Evolutionary conservation across 352 stramenopile species (phyloP).

Genomic region (Globisporangium iwayamae): DNA sequence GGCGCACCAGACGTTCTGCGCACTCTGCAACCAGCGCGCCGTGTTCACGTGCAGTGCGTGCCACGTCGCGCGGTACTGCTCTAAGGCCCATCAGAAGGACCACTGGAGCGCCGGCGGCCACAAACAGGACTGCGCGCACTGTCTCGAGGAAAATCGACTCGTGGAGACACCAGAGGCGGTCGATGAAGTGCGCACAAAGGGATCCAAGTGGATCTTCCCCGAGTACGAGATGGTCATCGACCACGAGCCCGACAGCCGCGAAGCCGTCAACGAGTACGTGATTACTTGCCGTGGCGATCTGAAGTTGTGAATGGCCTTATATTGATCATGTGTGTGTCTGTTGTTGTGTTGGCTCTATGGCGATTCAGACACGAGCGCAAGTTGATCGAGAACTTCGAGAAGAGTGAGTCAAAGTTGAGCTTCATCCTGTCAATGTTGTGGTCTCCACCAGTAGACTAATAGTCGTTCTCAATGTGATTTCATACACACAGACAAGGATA

Average conservation of each 20-base stretch:
- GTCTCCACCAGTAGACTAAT: not conserved
- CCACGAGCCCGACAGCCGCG: slow-evolving; percentile 54
- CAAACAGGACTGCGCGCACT: slow-evolving; percentile 58
- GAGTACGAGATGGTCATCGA: slow-evolving; percentile 79
- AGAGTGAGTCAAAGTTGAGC: slow-evolving; percentile 30
- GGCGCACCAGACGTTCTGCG: slow-evolving; percentile 29
- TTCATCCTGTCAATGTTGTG: not conserved
- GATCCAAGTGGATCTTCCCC: slow-evolving; percentile 76
- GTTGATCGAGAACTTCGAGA: slow-evolving; percentile 68
- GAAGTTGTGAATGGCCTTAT: not conserved
- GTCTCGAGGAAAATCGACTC: slow-evolving; percentile 21
- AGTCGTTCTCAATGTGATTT: not conserved
- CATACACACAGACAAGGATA: slow-evolving; percentile 17
- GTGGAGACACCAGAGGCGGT: slow-evolving; percentile 34
- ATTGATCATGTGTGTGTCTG: not conserved
- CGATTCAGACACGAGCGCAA: slow-evolving; percentile 49
- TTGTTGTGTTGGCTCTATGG: not conserved
- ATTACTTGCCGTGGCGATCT: too few species aligned
- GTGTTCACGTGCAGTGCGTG: slow-evolving; percentile 70
- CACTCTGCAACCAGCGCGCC: slow-evolving; percentile 58
- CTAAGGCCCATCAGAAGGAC: slow-evolving; percentile 75
- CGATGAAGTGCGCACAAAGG: slow-evolving; percentile 35
- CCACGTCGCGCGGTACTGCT: slow-evolving; percentile 76
- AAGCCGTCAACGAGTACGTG: slow-evolving; percentile 60
- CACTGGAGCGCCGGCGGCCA: slow-evolving; percentile 67